These are phyloP conservation scores for Daldinia eschscholtzii DNA, from an alignment of 2,329 filamentous ascomycete genomes.

Conservation along the genomic window DNA sequence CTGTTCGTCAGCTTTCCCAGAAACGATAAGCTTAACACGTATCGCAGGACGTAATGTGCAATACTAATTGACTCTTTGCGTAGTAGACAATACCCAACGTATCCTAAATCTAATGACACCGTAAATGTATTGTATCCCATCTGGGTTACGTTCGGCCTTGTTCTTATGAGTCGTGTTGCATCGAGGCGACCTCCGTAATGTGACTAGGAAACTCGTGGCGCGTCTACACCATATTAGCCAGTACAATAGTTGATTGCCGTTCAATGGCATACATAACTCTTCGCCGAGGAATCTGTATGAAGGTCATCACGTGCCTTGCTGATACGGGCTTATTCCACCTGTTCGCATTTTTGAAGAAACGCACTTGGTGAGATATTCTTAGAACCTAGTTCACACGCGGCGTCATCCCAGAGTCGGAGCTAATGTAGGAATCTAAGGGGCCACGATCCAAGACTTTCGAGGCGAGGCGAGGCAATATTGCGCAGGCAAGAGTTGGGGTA, in stretches of 20 bases:
- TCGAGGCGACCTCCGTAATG: constrained; percentile 28
- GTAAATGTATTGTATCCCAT: constrained; percentile 24
- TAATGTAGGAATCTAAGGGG: constrained; percentile 1
- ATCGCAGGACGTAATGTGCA: constrained; percentile 30
- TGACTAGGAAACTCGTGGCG: constrained; percentile 25
- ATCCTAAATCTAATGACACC: constrained; percentile 19
- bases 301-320: constrained; percentile 22
- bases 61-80: constrained; percentile 17
- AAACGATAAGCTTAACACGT: constrained; percentile 20
- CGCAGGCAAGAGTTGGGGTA: constrained; percentile 16
- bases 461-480: constrained; percentile 21
- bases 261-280: constrained; percentile 6
- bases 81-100: constrained; percentile 15
- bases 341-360: constrained; percentile 13
- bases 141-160: constrained; percentile 23
- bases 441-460: constrained; percentile 14
- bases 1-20: constrained; percentile 19
- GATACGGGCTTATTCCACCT: background rate
- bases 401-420: constrained; percentile 5
- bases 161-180: constrained; percentile 40
- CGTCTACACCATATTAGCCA: constrained; percentile 30
- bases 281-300: constrained; percentile 8
- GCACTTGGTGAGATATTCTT: constrained; percentile 3
- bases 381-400: background rate
- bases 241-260: constrained; percentile 16